Evolutionary conservation across 2,329 filamentous ascomycete genomes (phyloP).

Genomic region (Aspergillus intermedius): DNA sequence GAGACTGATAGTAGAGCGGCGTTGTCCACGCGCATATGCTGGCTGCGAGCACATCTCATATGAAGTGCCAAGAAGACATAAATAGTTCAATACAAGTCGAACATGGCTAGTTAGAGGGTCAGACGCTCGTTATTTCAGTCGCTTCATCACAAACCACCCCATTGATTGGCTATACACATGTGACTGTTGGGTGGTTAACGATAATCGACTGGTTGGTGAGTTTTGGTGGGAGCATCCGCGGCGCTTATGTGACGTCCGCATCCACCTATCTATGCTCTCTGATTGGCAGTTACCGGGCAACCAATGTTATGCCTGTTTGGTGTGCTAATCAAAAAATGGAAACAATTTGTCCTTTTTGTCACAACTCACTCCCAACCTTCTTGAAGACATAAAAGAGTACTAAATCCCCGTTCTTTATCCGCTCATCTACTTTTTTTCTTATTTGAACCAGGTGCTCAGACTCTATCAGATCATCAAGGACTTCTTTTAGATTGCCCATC

Average conservation of each 20-base stretch:
- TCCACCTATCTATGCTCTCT: no score
- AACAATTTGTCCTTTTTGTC: not conserved
- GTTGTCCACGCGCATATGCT: not conserved
- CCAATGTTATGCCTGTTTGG: not conserved
- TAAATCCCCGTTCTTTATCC: not conserved
- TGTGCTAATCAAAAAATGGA: no score
- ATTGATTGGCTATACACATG: no score
- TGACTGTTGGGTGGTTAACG: not conserved
- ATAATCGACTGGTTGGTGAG: not conserved
- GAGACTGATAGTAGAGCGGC: not conserved
- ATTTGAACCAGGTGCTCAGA: not conserved
- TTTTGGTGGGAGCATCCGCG: not conserved
- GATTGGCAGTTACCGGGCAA: not conserved
- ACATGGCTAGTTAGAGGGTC: no score
- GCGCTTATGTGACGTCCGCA: not conserved
- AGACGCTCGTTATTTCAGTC: no score
- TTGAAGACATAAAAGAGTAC: not conserved
- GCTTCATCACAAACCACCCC: no score
- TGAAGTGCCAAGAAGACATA: not conserved
- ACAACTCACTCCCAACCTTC: not conserved
- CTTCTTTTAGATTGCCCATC: not conserved
- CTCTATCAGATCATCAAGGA: not conserved
- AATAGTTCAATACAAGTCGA: no score
- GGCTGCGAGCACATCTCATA: not conserved
- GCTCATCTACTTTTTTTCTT: not conserved